Conservation (phyloP, 805 yeast species). For the Candida gorgasii region DNA sequence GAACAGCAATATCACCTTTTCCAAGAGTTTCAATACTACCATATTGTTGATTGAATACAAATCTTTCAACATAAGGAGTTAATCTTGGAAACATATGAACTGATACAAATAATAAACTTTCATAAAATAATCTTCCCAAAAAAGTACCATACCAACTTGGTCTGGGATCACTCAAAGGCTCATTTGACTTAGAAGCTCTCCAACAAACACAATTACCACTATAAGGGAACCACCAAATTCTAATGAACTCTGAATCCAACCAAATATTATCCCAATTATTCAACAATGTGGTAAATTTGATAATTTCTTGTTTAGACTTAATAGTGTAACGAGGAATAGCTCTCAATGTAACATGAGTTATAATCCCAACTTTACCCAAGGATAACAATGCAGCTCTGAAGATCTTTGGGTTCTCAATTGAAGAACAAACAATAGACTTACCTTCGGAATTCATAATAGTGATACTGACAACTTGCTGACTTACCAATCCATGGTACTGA, state of each 20-base stretch:
- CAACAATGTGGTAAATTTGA: conserved; percentile 72
- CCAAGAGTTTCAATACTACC: conserved; percentile 71
- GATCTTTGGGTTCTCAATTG: conserved; percentile 59
- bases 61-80: conserved; percentile 83
- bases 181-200: conserved; percentile 80
- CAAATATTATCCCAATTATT: conserved; percentile 76
- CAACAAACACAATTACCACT: conserved; percentile 81
- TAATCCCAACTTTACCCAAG: conserved; percentile 88
- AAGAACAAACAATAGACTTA: conserved; percentile 64
- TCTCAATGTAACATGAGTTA: conserved; percentile 81
- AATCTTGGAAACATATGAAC: conserved; percentile 70
- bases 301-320: conserved; percentile 77
- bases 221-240: conserved; percentile 99
- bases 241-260: conserved; percentile 85
- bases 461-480: conserved; percentile 81
- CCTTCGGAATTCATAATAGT: conserved; percentile 78
- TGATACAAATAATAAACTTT: conserved; percentile 74
- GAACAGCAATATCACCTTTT: conserved; percentile 65
- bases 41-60: conserved; percentile 83
- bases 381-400: conserved; percentile 84
- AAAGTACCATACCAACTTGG: conserved; percentile 84
- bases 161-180: conserved; percentile 62
- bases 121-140: conserved; percentile 78
- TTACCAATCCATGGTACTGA: conserved; percentile 85
- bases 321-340: conserved; percentile 82